Conservation (phyloP, 305 asterid genomes). For the Stenogyne calaminthoides region DNA sequence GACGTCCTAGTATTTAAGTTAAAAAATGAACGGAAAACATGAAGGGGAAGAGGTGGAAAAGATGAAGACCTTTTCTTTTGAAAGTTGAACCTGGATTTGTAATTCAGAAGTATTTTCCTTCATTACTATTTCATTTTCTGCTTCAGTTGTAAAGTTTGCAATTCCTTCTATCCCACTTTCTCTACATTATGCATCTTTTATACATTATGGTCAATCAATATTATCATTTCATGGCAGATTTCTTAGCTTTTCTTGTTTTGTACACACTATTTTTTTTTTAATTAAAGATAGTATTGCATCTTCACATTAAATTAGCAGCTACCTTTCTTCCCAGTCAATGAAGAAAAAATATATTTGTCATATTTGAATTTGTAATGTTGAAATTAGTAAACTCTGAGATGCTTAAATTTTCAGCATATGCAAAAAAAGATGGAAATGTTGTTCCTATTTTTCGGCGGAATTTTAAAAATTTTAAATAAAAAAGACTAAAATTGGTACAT, state of each 20-base stretch:
- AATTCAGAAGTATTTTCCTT: too few species aligned
- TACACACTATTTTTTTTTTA: slow-evolving; percentile 47
- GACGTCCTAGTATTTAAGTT: neutral
- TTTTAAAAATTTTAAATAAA: too few species aligned
- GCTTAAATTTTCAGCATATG: neutral
- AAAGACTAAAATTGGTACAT: too few species aligned
- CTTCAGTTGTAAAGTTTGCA: slow-evolving; percentile 31
- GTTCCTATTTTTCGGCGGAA: neutral
- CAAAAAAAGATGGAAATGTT: neutral
- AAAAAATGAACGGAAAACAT: neutral
- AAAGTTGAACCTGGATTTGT: slow-evolving; percentile 10
- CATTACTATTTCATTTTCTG: slow-evolving; percentile 2
- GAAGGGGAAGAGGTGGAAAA: neutral
- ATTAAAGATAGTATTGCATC: neutral
- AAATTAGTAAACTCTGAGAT: neutral
- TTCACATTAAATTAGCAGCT: neutral
- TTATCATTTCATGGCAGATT: neutral
- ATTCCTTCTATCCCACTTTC: neutral
- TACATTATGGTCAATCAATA: neutral
- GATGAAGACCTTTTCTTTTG: neutral
- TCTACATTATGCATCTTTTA: neutral
- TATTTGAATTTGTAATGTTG: neutral
- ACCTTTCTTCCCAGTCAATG: neutral
- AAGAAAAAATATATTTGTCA: neutral
- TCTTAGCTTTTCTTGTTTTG: slow-evolving; percentile 22